phyloP scores from a whole-genome alignment of 208 protist species.

The Leishmania mexicana region DNA sequence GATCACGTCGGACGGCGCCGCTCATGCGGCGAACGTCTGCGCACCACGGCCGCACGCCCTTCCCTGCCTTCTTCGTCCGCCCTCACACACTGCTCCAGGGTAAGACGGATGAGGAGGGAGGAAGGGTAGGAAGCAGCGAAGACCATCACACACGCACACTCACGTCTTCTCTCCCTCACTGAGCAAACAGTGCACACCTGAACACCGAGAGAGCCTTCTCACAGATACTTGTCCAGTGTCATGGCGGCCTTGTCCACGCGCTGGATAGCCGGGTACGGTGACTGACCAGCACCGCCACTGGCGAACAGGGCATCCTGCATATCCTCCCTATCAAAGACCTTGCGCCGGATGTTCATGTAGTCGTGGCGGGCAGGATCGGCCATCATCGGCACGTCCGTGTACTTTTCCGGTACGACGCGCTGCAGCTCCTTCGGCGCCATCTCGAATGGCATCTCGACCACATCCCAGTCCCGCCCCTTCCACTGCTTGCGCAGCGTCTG shows the following conservation, averaged over 20 bases:
- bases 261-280: slow-evolving; percentile 67
- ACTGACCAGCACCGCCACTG: slow-evolving; percentile 10
- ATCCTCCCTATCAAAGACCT: slow-evolving; percentile 82
- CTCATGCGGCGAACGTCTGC: background rate
- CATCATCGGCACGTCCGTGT: slow-evolving; percentile 89
- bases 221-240: slow-evolving; percentile 87
- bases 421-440: slow-evolving; percentile 79
- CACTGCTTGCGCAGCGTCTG: slow-evolving; percentile 87
- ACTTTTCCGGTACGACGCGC: slow-evolving; percentile 86
- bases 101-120: background rate
- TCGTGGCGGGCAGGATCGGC: slow-evolving; percentile 51
- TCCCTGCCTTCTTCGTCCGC: background rate
- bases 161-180: background rate
- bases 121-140: background rate
- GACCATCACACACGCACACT: background rate
- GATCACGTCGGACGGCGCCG: background rate
- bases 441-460: slow-evolving; percentile 86
- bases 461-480: slow-evolving; percentile 89
- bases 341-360: slow-evolving; percentile 81
- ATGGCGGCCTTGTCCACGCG: slow-evolving; percentile 53
- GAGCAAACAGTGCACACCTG: background rate
- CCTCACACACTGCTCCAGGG: background rate
- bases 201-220: slow-evolving; percentile 8
- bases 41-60: no score
- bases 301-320: slow-evolving; percentile 75